phyloP scores from a whole-genome alignment of 305 asterid genomes.

The Fraxinus latifolia region DNA sequence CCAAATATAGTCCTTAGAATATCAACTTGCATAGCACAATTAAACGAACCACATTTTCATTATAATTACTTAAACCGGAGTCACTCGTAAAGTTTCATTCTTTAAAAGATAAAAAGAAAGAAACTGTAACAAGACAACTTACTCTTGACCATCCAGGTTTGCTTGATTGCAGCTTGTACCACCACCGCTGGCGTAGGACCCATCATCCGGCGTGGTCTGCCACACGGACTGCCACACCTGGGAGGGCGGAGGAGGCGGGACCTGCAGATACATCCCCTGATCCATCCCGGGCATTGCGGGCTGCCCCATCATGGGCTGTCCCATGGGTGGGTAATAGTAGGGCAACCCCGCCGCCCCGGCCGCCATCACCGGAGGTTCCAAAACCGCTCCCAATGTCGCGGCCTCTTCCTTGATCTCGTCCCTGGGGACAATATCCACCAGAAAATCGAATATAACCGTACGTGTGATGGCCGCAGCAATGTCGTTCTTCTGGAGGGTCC shows the following conservation, averaged over 20 bases:
- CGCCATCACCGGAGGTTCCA: conserved; percentile 20
- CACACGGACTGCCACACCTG: conserved; percentile 57
- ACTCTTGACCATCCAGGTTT: conserved; percentile 47
- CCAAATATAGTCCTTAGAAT: not conserved
- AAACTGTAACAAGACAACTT: not conserved
- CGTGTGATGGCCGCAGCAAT: conserved; percentile 31
- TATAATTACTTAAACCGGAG: not conserved
- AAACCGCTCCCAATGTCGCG: conserved; percentile 27
- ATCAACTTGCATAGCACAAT: not conserved
- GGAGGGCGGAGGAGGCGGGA: conserved; percentile 35
- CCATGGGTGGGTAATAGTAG: conserved; percentile 44
- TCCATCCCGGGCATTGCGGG: conserved; percentile 38
- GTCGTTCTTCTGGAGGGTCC: conserved; percentile 33
- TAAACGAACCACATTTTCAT: not conserved
- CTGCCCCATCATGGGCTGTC: conserved; percentile 48
- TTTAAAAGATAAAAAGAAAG: not conserved
- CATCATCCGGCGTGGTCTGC: conserved; percentile 29
- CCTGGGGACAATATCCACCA: conserved; percentile 35
- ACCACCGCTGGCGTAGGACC: conserved; percentile 35
- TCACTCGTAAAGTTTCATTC: not conserved
- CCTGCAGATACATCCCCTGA: conserved; percentile 36
- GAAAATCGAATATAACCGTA: conserved; percentile 34
- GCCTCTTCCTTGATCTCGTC: conserved; percentile 40
- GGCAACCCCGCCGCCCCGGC: conserved; percentile 32
- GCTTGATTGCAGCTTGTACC: conserved; percentile 38